phyloP scores from a whole-genome alignment of 331 rosid species.

The Ulmus americana region DNA sequence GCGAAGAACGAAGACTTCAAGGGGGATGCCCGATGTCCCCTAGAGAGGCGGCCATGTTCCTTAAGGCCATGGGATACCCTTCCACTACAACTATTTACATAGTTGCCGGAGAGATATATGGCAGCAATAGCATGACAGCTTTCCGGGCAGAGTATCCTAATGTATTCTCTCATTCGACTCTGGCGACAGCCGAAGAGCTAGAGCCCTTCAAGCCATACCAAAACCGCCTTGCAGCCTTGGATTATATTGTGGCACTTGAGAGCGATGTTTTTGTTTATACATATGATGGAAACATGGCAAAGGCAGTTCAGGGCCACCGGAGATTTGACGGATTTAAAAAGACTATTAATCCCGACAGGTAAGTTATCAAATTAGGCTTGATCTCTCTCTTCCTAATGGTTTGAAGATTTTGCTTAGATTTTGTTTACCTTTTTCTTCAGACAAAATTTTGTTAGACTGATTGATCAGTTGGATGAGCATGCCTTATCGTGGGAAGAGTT shows the following conservation, averaged over 20 bases:
- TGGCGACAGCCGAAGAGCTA: slow-evolving; percentile 76
- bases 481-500: slow-evolving; percentile 57
- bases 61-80: slow-evolving; percentile 97
- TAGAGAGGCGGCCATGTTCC: slow-evolving; percentile 83
- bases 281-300: slow-evolving; percentile 99
- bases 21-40: slow-evolving; percentile 99
- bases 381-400: neutral
- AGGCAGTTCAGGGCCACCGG: slow-evolving; percentile 95
- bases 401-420: neutral
- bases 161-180: slow-evolving; percentile 71
- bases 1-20: slow-evolving; percentile 49
- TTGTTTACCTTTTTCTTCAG: slow-evolving; percentile 36
- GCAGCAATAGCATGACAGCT: slow-evolving; percentile 61
- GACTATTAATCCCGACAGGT: slow-evolving; percentile 94
- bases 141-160: slow-evolving; percentile 66
- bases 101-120: slow-evolving; percentile 93
- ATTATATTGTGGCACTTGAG: slow-evolving; percentile 75
- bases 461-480: slow-evolving; percentile 57
- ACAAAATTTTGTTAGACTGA: slow-evolving; percentile 59
- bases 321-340: slow-evolving; percentile 82
- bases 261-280: slow-evolving; percentile 93
- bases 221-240: slow-evolving; percentile 93
- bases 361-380: slow-evolving; percentile 5
- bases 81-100: slow-evolving; percentile 83
- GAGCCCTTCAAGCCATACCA: slow-evolving; percentile 71